A percentile compares a stretch with the other conserved stretches of the same genome.
Conservation (phyloP, 805 yeast genomes). For the Kodamaea leandrae region DNA sequence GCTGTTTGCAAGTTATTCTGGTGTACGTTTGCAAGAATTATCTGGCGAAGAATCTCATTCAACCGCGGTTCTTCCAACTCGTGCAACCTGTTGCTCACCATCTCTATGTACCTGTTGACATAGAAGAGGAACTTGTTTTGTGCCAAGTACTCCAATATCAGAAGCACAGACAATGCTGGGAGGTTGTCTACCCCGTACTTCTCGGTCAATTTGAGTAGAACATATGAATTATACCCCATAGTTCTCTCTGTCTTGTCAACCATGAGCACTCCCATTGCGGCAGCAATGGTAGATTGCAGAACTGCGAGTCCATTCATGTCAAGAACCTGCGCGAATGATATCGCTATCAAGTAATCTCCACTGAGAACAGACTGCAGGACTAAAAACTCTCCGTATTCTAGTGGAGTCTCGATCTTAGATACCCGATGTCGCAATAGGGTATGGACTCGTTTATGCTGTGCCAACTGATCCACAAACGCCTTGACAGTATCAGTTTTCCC, state of each 20-base stretch:
- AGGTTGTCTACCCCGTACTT: slow-evolving; percentile 4
- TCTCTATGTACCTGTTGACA: slow-evolving; percentile 8
- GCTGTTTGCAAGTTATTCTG: slow-evolving; percentile 11
- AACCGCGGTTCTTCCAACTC: slow-evolving; percentile 1
- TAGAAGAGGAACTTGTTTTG: slow-evolving; percentile 10
- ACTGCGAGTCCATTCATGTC: neutral
- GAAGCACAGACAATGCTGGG: neutral
- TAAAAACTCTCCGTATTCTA: slow-evolving; percentile 14
- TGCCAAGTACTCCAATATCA: slow-evolving; percentile 6
- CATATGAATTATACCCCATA: slow-evolving; percentile 9
- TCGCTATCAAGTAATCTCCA: slow-evolving; percentile 25
- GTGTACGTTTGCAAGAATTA: slow-evolving; percentile 9
- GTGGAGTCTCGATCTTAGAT: neutral
- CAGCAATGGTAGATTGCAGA: neutral
- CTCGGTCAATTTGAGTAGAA: slow-evolving; percentile 10
- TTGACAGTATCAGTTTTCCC: slow-evolving; percentile 12
- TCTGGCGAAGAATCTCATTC: slow-evolving; percentile 2
- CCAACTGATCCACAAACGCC: slow-evolving; percentile 9
- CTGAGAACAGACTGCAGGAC: slow-evolving; percentile 16
- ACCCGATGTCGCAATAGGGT: neutral
- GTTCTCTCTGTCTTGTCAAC: slow-evolving; percentile 3
- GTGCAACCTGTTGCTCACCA: neutral
- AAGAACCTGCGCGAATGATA: slow-evolving; percentile 13
- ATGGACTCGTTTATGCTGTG: neutral
- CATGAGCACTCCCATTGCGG: slow-evolving; percentile 4